A percentile compares a stretch with the other conserved stretches of the same genome.
Conservation (phyloP, 176 grass and related monocot genomes). For the Avena sativa region DNA sequence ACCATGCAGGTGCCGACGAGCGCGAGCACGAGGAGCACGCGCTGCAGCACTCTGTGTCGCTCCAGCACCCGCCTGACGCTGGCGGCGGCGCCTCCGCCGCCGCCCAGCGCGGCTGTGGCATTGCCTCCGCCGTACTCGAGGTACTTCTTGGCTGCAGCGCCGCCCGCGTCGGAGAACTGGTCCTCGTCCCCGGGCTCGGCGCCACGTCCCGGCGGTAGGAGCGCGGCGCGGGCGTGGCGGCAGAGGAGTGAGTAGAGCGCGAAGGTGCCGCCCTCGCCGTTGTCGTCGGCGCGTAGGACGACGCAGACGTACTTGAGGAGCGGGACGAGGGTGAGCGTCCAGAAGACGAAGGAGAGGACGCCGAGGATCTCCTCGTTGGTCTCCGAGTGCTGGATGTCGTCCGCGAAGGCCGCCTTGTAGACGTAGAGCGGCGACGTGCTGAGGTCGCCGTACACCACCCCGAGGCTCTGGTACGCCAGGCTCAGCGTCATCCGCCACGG, state of each 20-base stretch:
- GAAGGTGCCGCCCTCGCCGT: slow-evolving; percentile 98
- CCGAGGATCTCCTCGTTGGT: slow-evolving; percentile 98
- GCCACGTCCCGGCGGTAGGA: slow-evolving; percentile 61
- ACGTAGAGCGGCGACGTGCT: slow-evolving; percentile 96
- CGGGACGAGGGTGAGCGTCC: slow-evolving; percentile 94
- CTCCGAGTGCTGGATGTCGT: slow-evolving; percentile 98
- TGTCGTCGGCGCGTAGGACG: slow-evolving; percentile 95
- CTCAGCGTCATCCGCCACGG: slow-evolving; percentile 86
- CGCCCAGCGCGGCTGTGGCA: slow-evolving; percentile 7
- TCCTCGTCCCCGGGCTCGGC: slow-evolving; percentile 44
- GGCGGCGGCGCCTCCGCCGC: slow-evolving; percentile 24
- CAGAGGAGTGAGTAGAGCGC: slow-evolving; percentile 98
- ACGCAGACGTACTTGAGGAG: slow-evolving; percentile 98
- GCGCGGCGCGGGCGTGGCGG: slow-evolving; percentile 85
- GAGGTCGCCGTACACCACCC: slow-evolving; percentile 97
- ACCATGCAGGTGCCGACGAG: slow-evolving; percentile 95
- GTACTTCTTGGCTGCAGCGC: slow-evolving; percentile 37
- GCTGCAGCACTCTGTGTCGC: slow-evolving; percentile 75
- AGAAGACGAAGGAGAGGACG: slow-evolving; percentile 98
- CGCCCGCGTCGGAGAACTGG: slow-evolving; percentile 57
- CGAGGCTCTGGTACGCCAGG: slow-evolving; percentile 91
- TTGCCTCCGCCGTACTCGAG: slow-evolving; percentile 52
- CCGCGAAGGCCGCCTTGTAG: slow-evolving; percentile 95
- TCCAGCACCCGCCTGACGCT: slow-evolving; percentile 67
- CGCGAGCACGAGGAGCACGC: slow-evolving; percentile 73